phyloP scores from a whole-genome alignment of 257 asterid species.

The Haberlea rhodopensis region DNA sequence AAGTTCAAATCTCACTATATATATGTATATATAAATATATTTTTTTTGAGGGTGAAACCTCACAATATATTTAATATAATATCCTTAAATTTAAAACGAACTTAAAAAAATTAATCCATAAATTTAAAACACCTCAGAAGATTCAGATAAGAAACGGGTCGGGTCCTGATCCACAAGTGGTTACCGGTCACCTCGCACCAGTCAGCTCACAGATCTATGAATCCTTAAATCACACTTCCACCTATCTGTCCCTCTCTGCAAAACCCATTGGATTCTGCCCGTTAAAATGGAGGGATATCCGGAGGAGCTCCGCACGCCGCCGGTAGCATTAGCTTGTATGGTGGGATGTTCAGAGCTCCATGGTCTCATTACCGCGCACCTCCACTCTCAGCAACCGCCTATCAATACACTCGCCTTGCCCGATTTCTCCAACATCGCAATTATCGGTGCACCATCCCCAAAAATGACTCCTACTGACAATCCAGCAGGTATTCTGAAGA shows the following conservation, averaged over 20 bases:
- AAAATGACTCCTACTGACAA: constrained; percentile 48
- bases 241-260: background rate
- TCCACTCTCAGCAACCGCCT: constrained; percentile 85
- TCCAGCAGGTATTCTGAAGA: constrained; percentile 58
- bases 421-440: constrained; percentile 81
- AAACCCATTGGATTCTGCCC: background rate
- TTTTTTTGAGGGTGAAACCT: too few species aligned
- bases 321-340: constrained; percentile 67
- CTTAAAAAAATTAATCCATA: too few species aligned
- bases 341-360: constrained; percentile 89
- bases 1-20: too few species aligned
- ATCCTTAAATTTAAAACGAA: too few species aligned
- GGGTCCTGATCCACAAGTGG: background rate
- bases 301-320: constrained; percentile 91
- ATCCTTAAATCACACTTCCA: background rate
- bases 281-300: constrained; percentile 78
- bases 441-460: constrained; percentile 38
- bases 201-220: background rate
- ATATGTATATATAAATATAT: too few species aligned
- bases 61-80: too few species aligned
- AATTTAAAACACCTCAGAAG: too few species aligned
- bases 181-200: too few species aligned
- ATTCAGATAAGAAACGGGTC: background rate
- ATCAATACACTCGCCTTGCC: constrained; percentile 90
- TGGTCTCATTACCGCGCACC: constrained; percentile 63